Percentiles rank a stretch among this genome's conserved stretches.
These are phyloP conservation scores for Suaeda aralocaspica DNA, from an alignment of 148 eudicot genomes.

Conservation along the genomic window DNA sequence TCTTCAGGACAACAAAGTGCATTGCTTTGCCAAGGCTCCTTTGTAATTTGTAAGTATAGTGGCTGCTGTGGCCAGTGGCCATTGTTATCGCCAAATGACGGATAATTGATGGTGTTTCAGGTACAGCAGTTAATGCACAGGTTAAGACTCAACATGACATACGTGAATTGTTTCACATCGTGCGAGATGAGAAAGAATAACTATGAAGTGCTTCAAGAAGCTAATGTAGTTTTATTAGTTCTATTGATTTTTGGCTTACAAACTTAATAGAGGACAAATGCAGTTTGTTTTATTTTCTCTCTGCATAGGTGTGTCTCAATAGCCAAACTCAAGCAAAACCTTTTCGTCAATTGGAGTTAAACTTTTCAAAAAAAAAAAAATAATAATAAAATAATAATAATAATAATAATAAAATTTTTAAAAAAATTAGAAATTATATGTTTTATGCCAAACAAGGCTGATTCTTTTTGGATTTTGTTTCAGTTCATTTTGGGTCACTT, in stretches of 20 bases:
- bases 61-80: not conserved
- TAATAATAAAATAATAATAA: no score
- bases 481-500: no score
- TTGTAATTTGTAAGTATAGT: constrained; percentile 1
- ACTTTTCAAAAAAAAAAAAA: no score
- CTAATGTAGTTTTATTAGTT: not conserved
- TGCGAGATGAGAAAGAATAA: not conserved
- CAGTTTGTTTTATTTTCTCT: not conserved
- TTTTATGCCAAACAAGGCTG: no score
- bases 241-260: not conserved
- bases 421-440: no score
- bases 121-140: constrained; percentile 3
- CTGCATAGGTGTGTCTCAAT: not conserved
- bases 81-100: not conserved
- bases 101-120: not conserved
- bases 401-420: no score
- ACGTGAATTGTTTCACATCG: not conserved
- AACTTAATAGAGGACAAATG: not conserved
- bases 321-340: not conserved
- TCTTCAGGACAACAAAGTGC: constrained; percentile 6
- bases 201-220: not conserved
- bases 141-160: not conserved
- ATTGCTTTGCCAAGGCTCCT: not conserved
- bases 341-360: no score
- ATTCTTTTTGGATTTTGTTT: no score